These are phyloP conservation scores for Neltuma alba DNA, from an alignment of 306 rosid genomes.

Conservation along the genomic window DNA sequence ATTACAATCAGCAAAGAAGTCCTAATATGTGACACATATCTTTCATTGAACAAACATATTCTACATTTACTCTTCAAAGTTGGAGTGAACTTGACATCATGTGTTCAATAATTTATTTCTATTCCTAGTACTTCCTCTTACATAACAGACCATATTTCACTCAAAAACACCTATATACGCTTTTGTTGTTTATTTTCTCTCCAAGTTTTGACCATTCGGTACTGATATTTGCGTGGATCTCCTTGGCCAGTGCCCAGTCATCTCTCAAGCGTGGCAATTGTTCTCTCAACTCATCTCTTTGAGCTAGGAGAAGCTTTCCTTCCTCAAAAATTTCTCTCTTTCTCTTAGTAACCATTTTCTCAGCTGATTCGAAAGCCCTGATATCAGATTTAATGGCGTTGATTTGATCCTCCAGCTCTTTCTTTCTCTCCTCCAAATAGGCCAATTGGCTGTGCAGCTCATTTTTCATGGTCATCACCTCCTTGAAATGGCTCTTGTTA, in stretches of 20 bases:
- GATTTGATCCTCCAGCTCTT: constrained; percentile 34
- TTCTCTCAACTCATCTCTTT: constrained; percentile 37
- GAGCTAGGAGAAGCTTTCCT: constrained; percentile 29
- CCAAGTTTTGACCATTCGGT: constrained; percentile 36
- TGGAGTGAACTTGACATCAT: not conserved
- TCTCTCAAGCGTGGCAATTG: constrained; percentile 19
- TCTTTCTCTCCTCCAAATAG: constrained; percentile 36
- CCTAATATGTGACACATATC: not conserved
- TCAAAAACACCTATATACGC: not conserved
- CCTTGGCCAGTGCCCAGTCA: constrained; percentile 30
- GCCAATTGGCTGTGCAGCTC: constrained; percentile 25
- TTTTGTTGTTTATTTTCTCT: constrained; percentile 22
- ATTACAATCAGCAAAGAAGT: no score
- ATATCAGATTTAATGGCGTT: constrained; percentile 29
- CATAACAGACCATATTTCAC: not conserved
- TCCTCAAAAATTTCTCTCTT: constrained; percentile 33
- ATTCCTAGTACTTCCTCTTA: not conserved
- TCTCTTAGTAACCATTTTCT: not conserved
- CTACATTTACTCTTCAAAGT: not conserved
- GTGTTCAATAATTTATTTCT: not conserved
- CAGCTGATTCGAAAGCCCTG: constrained; percentile 17
- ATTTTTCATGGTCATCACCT: constrained; percentile 21
- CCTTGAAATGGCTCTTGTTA: constrained; percentile 29
- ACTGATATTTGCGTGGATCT: constrained; percentile 25
- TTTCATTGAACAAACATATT: no score